Evolutionary conservation across 176 grass and related monocot species (phyloP), one percentile per base, ranked within the genome.

Genomic region (Oryza australiensis): DNA sequence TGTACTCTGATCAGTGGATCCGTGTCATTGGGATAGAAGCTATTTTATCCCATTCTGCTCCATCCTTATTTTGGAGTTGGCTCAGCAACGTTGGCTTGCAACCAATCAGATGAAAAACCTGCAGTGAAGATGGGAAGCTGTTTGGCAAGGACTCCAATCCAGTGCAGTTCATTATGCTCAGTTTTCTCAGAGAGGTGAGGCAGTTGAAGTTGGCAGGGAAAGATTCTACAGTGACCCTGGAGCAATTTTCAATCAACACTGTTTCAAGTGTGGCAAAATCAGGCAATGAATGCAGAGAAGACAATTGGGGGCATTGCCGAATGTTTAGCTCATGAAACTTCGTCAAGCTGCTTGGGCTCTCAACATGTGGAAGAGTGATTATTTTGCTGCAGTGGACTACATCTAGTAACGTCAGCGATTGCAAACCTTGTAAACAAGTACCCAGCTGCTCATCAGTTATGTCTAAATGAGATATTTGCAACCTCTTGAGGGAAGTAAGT

Each of bases 91-190:
- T 57, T 51, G 89, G 29, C 26, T 70, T 76, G 77, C 89, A 82
- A 22, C 86, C 86, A 74, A 85, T 88, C 73, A 91, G 62, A 73
- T 73, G 48, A 78, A 91, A 60, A 68, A 77, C 82, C 32, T 91
- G 76, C 26, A 88, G 57, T 15, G 86, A 91, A 76, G 89, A 82
- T n/a, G 82, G 86, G n/a, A 91, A 62, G 2, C 82, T 38, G 34
- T 68, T 43, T 60, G 90, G 90, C 77, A 93, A 37, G 0, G 60
- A 89, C 35, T 80, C 76, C 48, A 93, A 80, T 48, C 77, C 51
- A n/a, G 15, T 3, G 9, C 87, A 93, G 55, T 86, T 35, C 75
- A 84, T 84, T 82, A 93, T 89, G 73, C 63, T 84, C 76, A 93
- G 29, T 77, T 84, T 84, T 45, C 38, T 89, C 45, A 93, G 67